Evolutionary conservation across 139 green algal species (phyloP).

Genomic region (Chlamydomonas schloesseri): DNA sequence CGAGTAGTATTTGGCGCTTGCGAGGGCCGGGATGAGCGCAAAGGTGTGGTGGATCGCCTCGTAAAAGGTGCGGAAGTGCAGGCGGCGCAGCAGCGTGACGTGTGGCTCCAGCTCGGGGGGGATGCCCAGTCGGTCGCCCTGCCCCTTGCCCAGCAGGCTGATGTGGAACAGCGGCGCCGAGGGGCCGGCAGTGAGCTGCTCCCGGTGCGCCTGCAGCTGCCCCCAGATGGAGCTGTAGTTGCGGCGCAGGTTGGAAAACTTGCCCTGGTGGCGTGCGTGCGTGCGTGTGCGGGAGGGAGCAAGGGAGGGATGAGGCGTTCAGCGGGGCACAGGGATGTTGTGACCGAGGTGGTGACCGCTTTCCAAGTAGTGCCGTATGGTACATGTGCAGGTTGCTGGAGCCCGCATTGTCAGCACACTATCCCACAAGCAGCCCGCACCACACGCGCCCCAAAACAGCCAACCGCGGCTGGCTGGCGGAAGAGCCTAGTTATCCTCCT

Average conservation of each 20-base stretch:
- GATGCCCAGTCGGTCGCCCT: conserved; percentile 39
- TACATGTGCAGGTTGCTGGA: too few species aligned
- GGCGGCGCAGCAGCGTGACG: conserved; percentile 39
- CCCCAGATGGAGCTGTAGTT: conserved; percentile 59
- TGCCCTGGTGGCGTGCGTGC: conserved; percentile 29
- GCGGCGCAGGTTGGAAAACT: conserved; percentile 59
- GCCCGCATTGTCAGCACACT: too few species aligned
- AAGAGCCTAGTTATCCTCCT: too few species aligned
- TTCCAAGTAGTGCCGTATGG: too few species aligned
- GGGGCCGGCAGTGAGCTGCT: neutral
- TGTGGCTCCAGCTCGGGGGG: conserved; percentile 39
- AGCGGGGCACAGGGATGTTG: too few species aligned
- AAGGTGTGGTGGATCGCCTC: conserved; percentile 46
- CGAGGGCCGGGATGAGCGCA: conserved; percentile 55
- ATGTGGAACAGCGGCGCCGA: conserved; percentile 40
- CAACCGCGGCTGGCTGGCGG: too few species aligned
- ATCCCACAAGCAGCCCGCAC: too few species aligned
- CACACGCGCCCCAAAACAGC: too few species aligned
- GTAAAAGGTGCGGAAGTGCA: conserved; percentile 43
- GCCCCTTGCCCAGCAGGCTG: conserved; percentile 56
- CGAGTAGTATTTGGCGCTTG: conserved; percentile 24
- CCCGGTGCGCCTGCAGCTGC: conserved; percentile 18
- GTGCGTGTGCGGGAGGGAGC: too few species aligned
- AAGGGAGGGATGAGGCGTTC: too few species aligned
- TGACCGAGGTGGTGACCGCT: neutral